Percentiles rank a stretch among this genome's conserved stretches.
These are phyloP conservation scores for Arthrobotrys musiformis DNA, from an alignment of 2,329 filamentous ascomycete genomes.

Conservation along the genomic window DNA sequence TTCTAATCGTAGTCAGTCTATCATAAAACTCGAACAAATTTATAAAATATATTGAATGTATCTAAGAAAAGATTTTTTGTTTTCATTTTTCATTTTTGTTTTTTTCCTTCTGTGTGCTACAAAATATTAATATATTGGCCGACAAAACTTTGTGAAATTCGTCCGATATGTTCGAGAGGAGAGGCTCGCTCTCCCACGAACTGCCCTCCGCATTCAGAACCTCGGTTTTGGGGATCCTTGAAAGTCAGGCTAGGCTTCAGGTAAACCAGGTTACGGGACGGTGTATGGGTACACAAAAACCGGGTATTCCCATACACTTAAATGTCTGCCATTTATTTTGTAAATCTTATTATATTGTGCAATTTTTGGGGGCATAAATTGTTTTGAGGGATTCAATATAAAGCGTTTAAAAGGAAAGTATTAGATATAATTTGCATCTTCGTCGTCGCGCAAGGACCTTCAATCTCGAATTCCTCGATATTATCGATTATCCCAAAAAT, in stretches of 20 bases:
- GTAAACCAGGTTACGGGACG: not conserved
- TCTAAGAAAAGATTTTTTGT: not conserved
- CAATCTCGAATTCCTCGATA: slow-evolving; percentile 2
- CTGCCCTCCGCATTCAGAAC: not conserved
- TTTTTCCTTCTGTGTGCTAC: too few relatives aligned
- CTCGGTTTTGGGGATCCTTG: not conserved
- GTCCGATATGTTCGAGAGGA: not conserved
- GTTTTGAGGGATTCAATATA: not conserved
- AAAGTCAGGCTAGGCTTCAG: not conserved
- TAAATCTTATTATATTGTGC: too few relatives aligned
- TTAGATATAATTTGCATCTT: not conserved
- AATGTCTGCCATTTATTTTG: too few relatives aligned
- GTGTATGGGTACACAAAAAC: not conserved
- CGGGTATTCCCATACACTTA: not conserved
- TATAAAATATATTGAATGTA: not conserved
- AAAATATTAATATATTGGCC: too few relatives aligned
- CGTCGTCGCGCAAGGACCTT: not conserved
- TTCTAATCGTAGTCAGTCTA: not conserved
- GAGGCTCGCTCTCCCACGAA: not conserved
- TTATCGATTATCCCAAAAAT: not conserved
- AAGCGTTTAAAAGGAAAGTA: not conserved
- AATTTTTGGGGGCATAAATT: too few relatives aligned
- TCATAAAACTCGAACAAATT: not conserved
- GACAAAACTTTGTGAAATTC: not conserved
- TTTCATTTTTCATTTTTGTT: too few relatives aligned